These are phyloP conservation scores for Pyrenophora seminiperda DNA, from an alignment of 2,329 filamentous ascomycete species.

Conservation along the genomic window DNA sequence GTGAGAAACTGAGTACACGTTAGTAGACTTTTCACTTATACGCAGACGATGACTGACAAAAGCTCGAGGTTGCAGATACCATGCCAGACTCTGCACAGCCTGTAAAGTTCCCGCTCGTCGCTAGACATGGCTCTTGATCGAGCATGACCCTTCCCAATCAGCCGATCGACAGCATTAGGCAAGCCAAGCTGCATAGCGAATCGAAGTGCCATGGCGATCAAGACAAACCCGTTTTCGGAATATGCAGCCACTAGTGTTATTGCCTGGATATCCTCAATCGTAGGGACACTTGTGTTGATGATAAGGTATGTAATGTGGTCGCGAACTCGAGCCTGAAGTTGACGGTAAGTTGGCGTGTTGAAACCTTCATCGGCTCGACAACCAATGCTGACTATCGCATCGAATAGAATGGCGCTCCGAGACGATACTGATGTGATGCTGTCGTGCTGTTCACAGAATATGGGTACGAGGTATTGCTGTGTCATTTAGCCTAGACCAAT, in stretches of 20 bases:
- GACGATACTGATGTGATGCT: conserved; percentile 53
- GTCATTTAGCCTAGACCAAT: not conserved
- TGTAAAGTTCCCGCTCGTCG: conserved; percentile 44
- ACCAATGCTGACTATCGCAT: conserved; percentile 59
- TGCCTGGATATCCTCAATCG: conserved; percentile 59
- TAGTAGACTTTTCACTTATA: not conserved
- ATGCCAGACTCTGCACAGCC: conserved; percentile 56
- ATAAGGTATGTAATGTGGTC: conserved; percentile 55
- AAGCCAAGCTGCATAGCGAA: conserved; percentile 58
- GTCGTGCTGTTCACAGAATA: conserved; percentile 55
- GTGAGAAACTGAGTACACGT: conserved; percentile 45
- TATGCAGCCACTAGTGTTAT: conserved; percentile 60
- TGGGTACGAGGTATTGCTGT: conserved; percentile 57
- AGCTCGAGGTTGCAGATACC: conserved; percentile 59
- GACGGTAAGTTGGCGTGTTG: conserved; percentile 46
- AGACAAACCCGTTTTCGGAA: conserved; percentile 57
- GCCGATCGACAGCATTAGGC: conserved; percentile 47
- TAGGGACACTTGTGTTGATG: conserved; percentile 48
- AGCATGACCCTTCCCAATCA: conserved; percentile 38
- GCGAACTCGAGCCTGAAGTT: conserved; percentile 38
- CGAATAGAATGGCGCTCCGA: conserved; percentile 58
- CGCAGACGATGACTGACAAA: conserved; percentile 26
- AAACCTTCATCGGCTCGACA: conserved; percentile 55
- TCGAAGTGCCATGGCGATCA: conserved; percentile 57
- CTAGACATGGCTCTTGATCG: conserved; percentile 9